Evolutionary conservation across 192 early-diverging fungal species (phyloP).

Genomic region (Backusella luteola): DNA sequence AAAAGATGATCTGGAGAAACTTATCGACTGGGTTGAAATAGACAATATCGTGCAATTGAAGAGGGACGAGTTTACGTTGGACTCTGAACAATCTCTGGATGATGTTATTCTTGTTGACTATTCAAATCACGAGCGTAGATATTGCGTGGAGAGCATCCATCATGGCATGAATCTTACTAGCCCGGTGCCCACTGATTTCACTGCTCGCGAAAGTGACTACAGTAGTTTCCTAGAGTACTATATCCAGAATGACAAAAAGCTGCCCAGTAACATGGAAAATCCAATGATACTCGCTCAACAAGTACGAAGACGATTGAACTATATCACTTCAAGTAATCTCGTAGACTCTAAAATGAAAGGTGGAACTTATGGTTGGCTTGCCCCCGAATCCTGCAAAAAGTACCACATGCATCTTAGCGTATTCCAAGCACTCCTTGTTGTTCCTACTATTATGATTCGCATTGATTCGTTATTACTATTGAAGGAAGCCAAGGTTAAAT

Average conservation of each 20-base stretch:
- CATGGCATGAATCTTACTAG: constrained; percentile 30
- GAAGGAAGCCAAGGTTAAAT: constrained; percentile 35
- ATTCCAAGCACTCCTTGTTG: constrained; percentile 39
- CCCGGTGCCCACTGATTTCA: constrained; percentile 8
- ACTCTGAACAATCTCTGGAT: neutral
- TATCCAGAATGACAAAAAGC: neutral
- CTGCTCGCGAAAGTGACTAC: constrained; percentile 30
- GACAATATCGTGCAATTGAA: constrained; percentile 9
- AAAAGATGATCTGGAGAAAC: constrained; percentile 27
- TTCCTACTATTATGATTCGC: constrained; percentile 59
- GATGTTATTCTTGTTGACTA: constrained; percentile 39
- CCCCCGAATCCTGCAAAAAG: constrained; percentile 40
- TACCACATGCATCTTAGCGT: constrained; percentile 40
- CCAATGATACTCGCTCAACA: neutral
- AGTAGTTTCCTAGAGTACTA: constrained; percentile 45
- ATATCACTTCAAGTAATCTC: neutral
- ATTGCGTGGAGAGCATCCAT: constrained; percentile 33
- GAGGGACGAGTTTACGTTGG: constrained; percentile 11
- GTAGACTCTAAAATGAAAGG: neutral
- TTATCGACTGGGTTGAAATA: constrained; percentile 49
- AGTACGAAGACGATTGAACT: neutral
- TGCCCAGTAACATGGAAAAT: neutral
- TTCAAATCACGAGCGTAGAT: constrained; percentile 37
- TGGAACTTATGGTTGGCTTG: constrained; percentile 9
- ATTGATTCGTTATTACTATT: constrained; percentile 57